A percentile compares a stretch with the other conserved stretches of the same genome.
Evolutionary conservation across 495 filamentous ascomycete species (phyloP).

Genomic region (Mytilinidion resinicola): DNA sequence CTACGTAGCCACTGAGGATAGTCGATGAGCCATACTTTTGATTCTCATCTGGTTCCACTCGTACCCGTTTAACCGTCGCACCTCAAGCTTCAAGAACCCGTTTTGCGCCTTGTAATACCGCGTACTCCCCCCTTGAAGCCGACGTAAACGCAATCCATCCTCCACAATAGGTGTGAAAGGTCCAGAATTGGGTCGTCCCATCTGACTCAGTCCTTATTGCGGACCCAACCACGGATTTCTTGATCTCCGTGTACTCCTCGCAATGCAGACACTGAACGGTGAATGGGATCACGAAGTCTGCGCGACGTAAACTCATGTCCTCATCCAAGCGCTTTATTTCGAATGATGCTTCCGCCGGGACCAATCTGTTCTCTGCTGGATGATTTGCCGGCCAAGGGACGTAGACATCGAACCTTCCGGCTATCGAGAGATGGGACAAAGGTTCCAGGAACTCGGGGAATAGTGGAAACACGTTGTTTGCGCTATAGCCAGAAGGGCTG

Average conservation of each 20-base stretch:
- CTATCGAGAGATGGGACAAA: not conserved
- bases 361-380: not conserved
- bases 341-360: not conserved
- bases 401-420: not conserved
- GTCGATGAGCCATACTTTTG: no score
- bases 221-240: not conserved
- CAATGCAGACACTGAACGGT: conserved; percentile 1
- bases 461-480: not conserved
- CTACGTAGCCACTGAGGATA: no score
- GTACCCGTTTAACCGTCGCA: no score
- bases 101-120: conserved; percentile 5
- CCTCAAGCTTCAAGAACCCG: not conserved
- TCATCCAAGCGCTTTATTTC: not conserved
- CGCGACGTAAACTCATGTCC: not conserved
- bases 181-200: not conserved
- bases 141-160: conserved; percentile 8
- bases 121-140: not conserved
- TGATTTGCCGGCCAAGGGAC: not conserved
- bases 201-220: not conserved
- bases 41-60: no score
- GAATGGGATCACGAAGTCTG: conserved; percentile 1
- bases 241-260: not conserved
- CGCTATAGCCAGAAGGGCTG: not conserved
- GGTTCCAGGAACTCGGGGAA: not conserved
- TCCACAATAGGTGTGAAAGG: conserved; percentile 4